Conservation (phyloP, 2,329 filamentous ascomycete genomes). For the Fusarium brachygibbosum region DNA sequence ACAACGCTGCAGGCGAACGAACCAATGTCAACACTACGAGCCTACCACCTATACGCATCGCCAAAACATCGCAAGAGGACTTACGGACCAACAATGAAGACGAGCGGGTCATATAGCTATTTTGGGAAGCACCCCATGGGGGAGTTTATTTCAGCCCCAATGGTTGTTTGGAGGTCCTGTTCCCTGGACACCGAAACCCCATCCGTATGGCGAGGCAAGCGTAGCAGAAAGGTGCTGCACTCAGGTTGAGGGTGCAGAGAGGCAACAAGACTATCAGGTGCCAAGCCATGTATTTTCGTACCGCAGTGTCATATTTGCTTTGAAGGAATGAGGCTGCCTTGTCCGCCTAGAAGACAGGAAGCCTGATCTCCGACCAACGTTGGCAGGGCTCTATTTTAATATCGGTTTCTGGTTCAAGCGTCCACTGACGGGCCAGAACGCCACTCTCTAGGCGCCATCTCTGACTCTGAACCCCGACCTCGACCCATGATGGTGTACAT, state of each 20-base stretch:
- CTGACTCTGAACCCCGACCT: constrained; percentile 55
- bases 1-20: background rate
- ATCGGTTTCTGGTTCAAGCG: constrained; percentile 52
- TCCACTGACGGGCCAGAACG: constrained; percentile 60
- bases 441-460: constrained; percentile 60
- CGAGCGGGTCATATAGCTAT: background rate
- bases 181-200: background rate
- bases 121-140: constrained; percentile 6
- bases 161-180: background rate
- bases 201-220: background rate
- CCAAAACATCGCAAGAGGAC: background rate
- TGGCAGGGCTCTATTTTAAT: constrained; percentile 61
- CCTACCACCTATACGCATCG: background rate
- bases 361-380: background rate
- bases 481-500: constrained; percentile 54
- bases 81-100: background rate
- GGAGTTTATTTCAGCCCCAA: constrained; percentile 15
- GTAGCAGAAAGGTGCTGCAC: no score
- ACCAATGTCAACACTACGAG: background rate
- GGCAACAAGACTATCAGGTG: no score
- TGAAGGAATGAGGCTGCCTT: background rate
- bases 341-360: background rate
- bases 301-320: background rate
- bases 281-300: no score
- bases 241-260: no score